Evolutionary conservation across 83 land plant genomes (phyloP), one percentile per base, ranked within the genome.

Genomic region (Diphasiastrum complanatum): DNA sequence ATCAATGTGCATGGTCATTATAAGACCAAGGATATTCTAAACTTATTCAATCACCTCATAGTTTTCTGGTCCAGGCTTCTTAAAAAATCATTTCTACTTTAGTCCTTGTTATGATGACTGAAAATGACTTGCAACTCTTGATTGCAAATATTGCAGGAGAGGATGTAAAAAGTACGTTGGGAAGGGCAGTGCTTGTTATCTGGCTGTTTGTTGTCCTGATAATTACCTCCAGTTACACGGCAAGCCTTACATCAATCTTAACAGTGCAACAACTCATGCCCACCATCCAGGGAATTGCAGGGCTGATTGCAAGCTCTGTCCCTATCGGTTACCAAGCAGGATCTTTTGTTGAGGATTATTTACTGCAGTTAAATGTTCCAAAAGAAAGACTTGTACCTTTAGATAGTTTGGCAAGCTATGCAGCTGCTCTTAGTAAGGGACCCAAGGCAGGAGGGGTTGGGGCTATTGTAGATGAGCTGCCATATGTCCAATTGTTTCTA

Each of bases 131-230:
- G 33, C 33, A 23, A 14, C 33, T 2, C 63, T 14, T 59, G 60
- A 27, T 33, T 45, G n/a, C n/a, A n/a, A n/a, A n/a, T n/a, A 38
- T 47, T 52, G 40, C 82, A 93, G 98, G 84, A 54, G 96, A 93
- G 67, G 81, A 78, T 63, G 88, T 86, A 10, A 81, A 75, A 38
- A 88, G 98, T 74, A 67, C 91, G 22, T 66, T 88, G 33, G 98
- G 91, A 32, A 71, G 96, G 1, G 48, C 76, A 22, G 98, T 93
- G 60, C 69, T 93, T 46, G 58, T 93, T 38, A 66, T 93, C 24
- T 93, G 98, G 98, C 78, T 93, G 20, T 93, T 88, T 78, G 98
- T 88, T 24, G 98, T 93, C 10, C 72, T 93, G 38, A 85, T 93
- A 37, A 85, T 93, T 72, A 88, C 73, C 28, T 83, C 91, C 47